A percentile compares a stretch with the other conserved stretches of the same genome.
Conservation (phyloP, 768 basidiomycete species). For the Termitomyces sp. region DNA sequence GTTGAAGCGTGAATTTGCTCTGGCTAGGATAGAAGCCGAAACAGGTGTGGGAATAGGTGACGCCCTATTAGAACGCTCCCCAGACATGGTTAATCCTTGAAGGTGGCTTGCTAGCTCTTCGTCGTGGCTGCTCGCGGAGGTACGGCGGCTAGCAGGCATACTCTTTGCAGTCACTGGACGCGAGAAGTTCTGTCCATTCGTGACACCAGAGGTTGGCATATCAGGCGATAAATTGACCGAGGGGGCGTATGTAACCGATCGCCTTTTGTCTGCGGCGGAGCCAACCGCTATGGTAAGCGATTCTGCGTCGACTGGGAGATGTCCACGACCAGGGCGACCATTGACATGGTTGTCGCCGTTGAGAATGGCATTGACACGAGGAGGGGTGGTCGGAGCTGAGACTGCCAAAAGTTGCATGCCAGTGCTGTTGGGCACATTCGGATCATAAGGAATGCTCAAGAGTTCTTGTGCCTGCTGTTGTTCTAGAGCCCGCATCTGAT, state of each 20-base stretch:
- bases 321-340: conserved; percentile 37
- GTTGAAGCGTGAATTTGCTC: conserved; percentile 46
- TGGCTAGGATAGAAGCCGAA: conserved; percentile 48
- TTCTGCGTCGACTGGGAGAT: conserved; percentile 56
- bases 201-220: conserved; percentile 35
- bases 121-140: conserved; percentile 83
- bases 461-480: conserved; percentile 87
- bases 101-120: conserved; percentile 76
- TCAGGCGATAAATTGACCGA: conserved; percentile 74
- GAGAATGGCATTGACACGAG: conserved; percentile 69
- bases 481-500: conserved; percentile 93
- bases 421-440: conserved; percentile 36
- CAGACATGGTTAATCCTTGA: conserved; percentile 64
- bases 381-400: conserved; percentile 85
- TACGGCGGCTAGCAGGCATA: conserved; percentile 89
- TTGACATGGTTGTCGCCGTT: conserved; percentile 48
- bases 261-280: conserved; percentile 69
- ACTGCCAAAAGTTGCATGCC: conserved; percentile 74
- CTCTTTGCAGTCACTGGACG: conserved; percentile 80
- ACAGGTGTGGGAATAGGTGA: conserved; percentile 52
- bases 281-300: conserved; percentile 66
- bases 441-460: conserved; percentile 66
- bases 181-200: conserved; percentile 50
- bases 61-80: conserved; percentile 51
- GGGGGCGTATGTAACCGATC: conserved; percentile 82